A percentile compares a stretch with the other conserved stretches of the same genome.
These are phyloP conservation scores for Alternaria sp. DNA, from an alignment of 2,329 filamentous ascomycete species.

Conservation along the genomic window DNA sequence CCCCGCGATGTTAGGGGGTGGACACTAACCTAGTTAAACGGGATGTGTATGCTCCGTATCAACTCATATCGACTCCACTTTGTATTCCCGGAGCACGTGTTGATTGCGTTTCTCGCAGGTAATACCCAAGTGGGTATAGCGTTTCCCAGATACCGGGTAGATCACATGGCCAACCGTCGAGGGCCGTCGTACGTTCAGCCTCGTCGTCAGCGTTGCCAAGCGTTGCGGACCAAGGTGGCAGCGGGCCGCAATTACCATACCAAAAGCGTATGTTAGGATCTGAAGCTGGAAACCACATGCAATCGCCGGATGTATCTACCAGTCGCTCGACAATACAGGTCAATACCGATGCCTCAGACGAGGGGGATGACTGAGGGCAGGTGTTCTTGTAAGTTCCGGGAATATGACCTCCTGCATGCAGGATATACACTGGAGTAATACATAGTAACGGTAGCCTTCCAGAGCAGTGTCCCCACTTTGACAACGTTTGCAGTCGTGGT, in stretches of 20 bases:
- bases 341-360: neutral
- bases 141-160: neutral
- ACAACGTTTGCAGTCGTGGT: neutral
- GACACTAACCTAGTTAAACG: neutral
- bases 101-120: neutral
- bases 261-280: neutral
- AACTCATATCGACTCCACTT: neutral
- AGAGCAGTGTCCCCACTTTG: neutral
- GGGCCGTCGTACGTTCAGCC: neutral
- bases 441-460: neutral
- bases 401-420: neutral
- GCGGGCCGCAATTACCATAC: neutral
- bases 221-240: neutral
- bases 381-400: neutral
- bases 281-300: neutral
- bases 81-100: neutral
- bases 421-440: neutral
- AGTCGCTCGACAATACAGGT: neutral
- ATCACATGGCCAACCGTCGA: neutral
- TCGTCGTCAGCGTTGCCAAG: conserved; percentile 4
- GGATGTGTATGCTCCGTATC: neutral
- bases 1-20: neutral
- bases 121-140: neutral
- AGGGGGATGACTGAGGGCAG: neutral
- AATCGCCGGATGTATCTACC: neutral